These are phyloP conservation scores for Penicillium occitanis DNA, from an alignment of 2,329 filamentous ascomycete genomes.

Conservation along the genomic window DNA sequence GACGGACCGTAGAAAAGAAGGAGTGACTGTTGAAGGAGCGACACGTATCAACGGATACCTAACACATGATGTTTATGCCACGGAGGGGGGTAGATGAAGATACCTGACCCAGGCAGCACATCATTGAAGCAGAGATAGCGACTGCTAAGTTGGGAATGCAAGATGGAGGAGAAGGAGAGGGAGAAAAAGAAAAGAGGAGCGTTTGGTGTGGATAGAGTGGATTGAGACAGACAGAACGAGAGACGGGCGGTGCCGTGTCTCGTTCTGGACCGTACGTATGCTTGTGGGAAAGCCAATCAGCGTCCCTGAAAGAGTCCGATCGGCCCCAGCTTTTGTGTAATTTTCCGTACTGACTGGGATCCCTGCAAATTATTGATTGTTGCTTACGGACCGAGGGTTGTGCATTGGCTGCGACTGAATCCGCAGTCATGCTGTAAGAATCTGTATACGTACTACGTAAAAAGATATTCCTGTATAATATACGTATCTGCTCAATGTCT, in stretches of 20 bases:
- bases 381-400: background rate
- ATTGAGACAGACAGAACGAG: background rate
- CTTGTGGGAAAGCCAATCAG: background rate
- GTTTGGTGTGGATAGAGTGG: background rate
- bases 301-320: background rate
- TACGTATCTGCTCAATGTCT: background rate
- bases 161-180: background rate
- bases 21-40: conserved; percentile 8
- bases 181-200: conserved; percentile 8
- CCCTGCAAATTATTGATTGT: conserved; percentile 1
- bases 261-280: conserved; percentile 1
- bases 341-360: conserved; percentile 1
- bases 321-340: conserved; percentile 4
- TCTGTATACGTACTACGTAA: background rate
- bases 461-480: background rate
- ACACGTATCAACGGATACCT: conserved; percentile 9
- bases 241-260: conserved; percentile 3
- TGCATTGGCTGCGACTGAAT: background rate
- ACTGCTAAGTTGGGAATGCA: background rate
- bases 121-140: background rate
- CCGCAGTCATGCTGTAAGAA: background rate
- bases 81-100: conserved; percentile 3
- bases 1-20: conserved; percentile 3
- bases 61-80: background rate
- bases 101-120: conserved; percentile 11